Evolutionary conservation across 2,329 filamentous ascomycete species (phyloP).

Genomic region (Nothomitra cinnamomea): DNA sequence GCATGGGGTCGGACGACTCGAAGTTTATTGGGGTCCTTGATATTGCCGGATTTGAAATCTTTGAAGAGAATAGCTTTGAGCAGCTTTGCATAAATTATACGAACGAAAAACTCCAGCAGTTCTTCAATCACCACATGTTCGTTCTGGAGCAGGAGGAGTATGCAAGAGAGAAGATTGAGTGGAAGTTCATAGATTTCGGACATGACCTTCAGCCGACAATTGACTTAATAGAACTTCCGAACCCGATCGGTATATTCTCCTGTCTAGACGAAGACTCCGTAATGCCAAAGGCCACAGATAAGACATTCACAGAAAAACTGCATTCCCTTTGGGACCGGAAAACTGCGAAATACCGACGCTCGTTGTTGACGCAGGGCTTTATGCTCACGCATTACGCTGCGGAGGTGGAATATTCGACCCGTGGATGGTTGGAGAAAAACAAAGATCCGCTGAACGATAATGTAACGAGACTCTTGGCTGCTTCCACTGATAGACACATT

Average conservation of each 20-base stretch:
- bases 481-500: conserved; percentile 68
- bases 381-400: conserved; percentile 94
- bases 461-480: conserved; percentile 70
- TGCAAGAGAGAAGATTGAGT: conserved; percentile 92
- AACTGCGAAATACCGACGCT: conserved; percentile 79
- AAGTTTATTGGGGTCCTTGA: conserved; percentile 96
- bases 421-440: conserved; percentile 96
- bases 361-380: conserved; percentile 78
- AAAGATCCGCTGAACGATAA: conserved; percentile 98
- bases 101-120: conserved; percentile 97
- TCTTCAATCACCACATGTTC: conserved; percentile 99
- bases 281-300: conserved; percentile 97
- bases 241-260: conserved; percentile 96
- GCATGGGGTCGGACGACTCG: conserved; percentile 69
- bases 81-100: conserved; percentile 99
- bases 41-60: conserved; percentile 98
- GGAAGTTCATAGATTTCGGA: conserved; percentile 99
- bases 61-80: conserved; percentile 96
- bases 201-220: conserved; percentile 95
- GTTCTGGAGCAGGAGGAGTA: conserved; percentile 98
- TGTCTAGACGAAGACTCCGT: conserved; percentile 96
- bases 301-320: conserved; percentile 94
- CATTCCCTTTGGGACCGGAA: conserved; percentile 94
- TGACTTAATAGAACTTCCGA: conserved; percentile 86
- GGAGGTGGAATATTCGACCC: conserved; percentile 91